Base-by-base conservation (phyloP, 140 eudicot genomes). In the Bidens hawaiensis region DNA sequence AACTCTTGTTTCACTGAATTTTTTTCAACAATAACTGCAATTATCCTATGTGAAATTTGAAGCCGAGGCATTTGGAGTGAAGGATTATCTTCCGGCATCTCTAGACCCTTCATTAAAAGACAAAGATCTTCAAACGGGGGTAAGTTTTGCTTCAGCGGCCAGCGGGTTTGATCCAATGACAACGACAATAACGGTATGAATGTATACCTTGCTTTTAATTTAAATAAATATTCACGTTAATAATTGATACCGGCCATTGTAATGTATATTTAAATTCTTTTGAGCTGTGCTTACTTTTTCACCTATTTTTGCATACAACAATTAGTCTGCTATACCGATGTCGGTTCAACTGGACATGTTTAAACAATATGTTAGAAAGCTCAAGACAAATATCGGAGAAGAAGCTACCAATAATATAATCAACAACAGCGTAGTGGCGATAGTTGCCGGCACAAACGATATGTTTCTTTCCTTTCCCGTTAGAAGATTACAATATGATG, bases 91-190 rank as follows among this genome's bases (percentile, higher is more conserved):
- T n/a, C n/a, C n/a, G n/a, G n/a, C n/a, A n/a, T n/a, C n/a, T n/a
- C 74, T 80, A 6, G 85, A 80, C 58, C 74, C 79, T 8, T 56
- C 12, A 12, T 14, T 80, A 24, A 45, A 34, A 47, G 58, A 45
- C n/a, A 16, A 67, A 9, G 85, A 80, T 76, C 70, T 80, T 33
- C 64, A 9, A 52, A 71, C 85, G 4, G 85, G 85, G n/a, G 82
- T 80, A 15, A 80, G 75, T 36, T 80, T 80, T 67, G 85, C 82
- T 59, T 80, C 85, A 10, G 76, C 60, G 2, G 82, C 70, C 36
- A 59, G 74, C 7, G 85, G 85, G 22, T 76, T 33, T 57, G 85
- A 80, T 63, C 70, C 66, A 19, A 5, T 56, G 25, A 76, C 82
- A 36, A 16, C 68, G 2, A 63, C 12, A 60, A 16, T 68, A 18